A percentile compares a stretch with the other conserved stretches of the same genome.
Evolutionary conservation across 2,329 filamentous ascomycete species (phyloP).

Genomic region (Aspergillus sp.): DNA sequence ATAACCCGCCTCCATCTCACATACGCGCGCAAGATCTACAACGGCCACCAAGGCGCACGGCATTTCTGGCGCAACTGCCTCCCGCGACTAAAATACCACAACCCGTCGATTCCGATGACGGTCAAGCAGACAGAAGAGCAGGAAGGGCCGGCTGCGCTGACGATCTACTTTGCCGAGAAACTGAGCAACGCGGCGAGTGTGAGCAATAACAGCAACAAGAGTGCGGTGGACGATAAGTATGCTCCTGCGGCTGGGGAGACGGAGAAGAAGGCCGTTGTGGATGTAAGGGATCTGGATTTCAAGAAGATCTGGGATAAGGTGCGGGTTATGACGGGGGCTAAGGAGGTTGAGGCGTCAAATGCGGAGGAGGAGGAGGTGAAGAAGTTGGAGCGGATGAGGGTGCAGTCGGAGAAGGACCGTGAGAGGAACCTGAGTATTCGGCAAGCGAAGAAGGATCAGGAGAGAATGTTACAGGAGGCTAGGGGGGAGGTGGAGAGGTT

Average conservation of each 20-base stretch:
- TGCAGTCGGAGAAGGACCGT: constrained; percentile 32
- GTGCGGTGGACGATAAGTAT: constrained; percentile 23
- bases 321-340: constrained; percentile 33
- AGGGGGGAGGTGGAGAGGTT: constrained; percentile 37
- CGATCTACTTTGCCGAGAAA: constrained; percentile 35
- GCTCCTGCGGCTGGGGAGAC: constrained; percentile 24
- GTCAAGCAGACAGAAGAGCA: constrained; percentile 60
- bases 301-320: constrained; percentile 38
- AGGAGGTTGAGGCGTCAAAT: constrained; percentile 24
- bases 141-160: constrained; percentile 31
- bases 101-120: constrained; percentile 75
- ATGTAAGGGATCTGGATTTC: constrained; percentile 32
- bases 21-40: constrained; percentile 37
- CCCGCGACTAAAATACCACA: constrained; percentile 86
- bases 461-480: constrained; percentile 37
- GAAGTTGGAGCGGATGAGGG: constrained; percentile 27
- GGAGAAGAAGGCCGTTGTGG: constrained; percentile 29
- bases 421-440: constrained; percentile 30
- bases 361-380: constrained; percentile 31
- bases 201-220: constrained; percentile 14
- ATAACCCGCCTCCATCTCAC: constrained; percentile 38
- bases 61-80: constrained; percentile 84
- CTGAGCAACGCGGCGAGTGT: constrained; percentile 21
- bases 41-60: constrained; percentile 45
- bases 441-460: constrained; percentile 39